phyloP scores from a whole-genome alignment of 2,329 filamentous ascomycete species.

The Dichotomopilus funicola region DNA sequence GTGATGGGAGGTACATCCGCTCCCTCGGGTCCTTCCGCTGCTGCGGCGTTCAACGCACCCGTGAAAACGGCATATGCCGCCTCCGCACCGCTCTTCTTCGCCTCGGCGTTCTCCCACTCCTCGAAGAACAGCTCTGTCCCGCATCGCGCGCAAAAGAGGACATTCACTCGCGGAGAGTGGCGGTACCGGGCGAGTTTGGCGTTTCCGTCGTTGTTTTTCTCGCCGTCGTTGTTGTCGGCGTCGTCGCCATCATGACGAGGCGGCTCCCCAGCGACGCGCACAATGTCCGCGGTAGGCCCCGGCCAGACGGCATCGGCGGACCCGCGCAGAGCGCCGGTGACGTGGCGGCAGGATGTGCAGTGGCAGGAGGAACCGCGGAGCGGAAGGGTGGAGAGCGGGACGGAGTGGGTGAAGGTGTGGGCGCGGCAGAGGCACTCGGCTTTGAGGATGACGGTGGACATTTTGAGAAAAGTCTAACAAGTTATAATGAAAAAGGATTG shows the following conservation, averaged over 20 bases:
- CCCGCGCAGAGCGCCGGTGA: conserved; percentile 37
- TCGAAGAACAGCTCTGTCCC: conserved; percentile 39
- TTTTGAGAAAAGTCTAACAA: not conserved
- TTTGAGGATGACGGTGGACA: conserved; percentile 21
- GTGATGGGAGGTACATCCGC: not conserved
- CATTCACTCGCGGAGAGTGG: conserved; percentile 29
- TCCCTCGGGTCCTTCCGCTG: conserved; percentile 11
- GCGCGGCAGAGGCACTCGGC: conserved; percentile 41
- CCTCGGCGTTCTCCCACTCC: not conserved
- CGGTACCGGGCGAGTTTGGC: conserved; percentile 30
- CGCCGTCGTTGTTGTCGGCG: not conserved
- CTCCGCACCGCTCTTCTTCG: conserved; percentile 3
- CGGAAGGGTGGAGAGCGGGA: conserved; percentile 34
- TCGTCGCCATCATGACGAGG: not conserved
- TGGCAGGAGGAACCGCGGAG: conserved; percentile 39
- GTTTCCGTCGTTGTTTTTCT: conserved; percentile 14
- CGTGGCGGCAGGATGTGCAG: conserved; percentile 44
- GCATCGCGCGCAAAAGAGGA: conserved; percentile 40
- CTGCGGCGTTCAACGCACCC: conserved; percentile 31
- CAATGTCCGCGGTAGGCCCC: conserved; percentile 27
- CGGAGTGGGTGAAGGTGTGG: conserved; percentile 33
- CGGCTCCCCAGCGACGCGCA: conserved; percentile 1
- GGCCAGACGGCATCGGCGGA: conserved; percentile 33
- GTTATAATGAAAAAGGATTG: not conserved
- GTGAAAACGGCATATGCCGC: conserved; percentile 31